These are phyloP conservation scores for Amanita polypyramis DNA, from an alignment of 768 basidiomycete species.

Conservation along the genomic window DNA sequence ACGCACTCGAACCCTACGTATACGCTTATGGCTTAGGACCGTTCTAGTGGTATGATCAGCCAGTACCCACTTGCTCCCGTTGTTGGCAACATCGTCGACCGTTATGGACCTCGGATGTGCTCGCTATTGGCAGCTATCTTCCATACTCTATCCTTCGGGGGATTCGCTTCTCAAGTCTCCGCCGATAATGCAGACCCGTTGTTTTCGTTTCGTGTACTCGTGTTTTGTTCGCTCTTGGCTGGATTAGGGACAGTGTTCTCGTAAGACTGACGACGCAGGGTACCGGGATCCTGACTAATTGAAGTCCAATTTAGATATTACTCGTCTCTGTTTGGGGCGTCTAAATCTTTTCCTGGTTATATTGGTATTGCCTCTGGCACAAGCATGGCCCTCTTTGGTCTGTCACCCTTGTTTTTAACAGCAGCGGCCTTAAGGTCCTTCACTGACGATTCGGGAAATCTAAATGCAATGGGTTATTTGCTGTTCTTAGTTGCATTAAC, in stretches of 20 bases:
- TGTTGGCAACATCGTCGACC: conserved; percentile 60
- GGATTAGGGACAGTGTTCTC: conserved; percentile 66
- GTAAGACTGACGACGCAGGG: conserved; percentile 31
- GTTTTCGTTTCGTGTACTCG: conserved; percentile 40
- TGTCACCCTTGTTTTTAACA: conserved; percentile 70
- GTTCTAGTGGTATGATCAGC: conserved; percentile 62
- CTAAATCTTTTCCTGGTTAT: conserved; percentile 55
- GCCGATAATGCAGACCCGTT: conserved; percentile 26
- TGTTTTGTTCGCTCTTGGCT: conserved; percentile 47
- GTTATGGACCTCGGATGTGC: conserved; percentile 55
- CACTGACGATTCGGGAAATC: conserved; percentile 30
- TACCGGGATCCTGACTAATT: background rate
- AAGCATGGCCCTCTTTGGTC: conserved; percentile 68
- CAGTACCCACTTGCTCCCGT: conserved; percentile 71
- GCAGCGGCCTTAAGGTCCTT: conserved; percentile 54
- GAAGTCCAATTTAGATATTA: conserved; percentile 39
- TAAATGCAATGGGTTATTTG: conserved; percentile 38
- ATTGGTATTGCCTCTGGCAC: conserved; percentile 57
- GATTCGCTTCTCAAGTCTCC: conserved; percentile 51
- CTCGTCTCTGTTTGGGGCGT: conserved; percentile 66
- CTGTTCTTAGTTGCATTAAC: conserved; percentile 46
- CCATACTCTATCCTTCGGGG: conserved; percentile 50
- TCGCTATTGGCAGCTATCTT: conserved; percentile 51
- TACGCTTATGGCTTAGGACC: background rate
- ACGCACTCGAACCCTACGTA: conserved; percentile 16